These are phyloP conservation scores for Akanthomyces dipterigenus DNA, from an alignment of 2,329 filamentous ascomycete genomes.

Conservation along the genomic window DNA sequence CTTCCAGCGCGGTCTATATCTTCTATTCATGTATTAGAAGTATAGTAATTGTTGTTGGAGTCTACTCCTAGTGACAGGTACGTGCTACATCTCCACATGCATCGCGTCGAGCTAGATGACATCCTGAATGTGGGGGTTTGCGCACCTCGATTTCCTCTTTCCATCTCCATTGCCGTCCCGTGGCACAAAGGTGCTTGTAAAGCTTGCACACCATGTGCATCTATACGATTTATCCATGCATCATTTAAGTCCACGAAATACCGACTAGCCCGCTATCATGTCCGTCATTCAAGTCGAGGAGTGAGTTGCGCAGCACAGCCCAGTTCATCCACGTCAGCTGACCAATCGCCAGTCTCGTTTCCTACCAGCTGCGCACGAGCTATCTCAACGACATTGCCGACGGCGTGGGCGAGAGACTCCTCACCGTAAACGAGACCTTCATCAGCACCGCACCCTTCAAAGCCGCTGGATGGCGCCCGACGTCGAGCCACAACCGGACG, in stretches of 20 bases:
- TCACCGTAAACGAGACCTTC: constrained; percentile 72
- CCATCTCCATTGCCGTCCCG: not conserved
- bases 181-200: not conserved
- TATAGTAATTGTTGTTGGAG: no score
- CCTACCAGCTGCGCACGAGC: constrained; percentile 73
- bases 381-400: constrained; percentile 77
- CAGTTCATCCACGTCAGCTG: not conserved
- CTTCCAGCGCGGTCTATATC: no score
- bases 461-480: constrained; percentile 71
- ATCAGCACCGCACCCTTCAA: constrained; percentile 78
- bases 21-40: no score
- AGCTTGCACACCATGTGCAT: not conserved
- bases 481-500: constrained; percentile 70
- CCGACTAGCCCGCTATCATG: constrained; percentile 22
- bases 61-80: no score
- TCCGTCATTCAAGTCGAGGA: constrained; percentile 39
- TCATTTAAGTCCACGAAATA: not conserved
- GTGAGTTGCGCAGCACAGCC: constrained; percentile 21
- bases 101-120: not conserved
- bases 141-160: not conserved
- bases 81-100: not conserved
- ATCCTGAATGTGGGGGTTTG: not conserved
- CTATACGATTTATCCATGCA: not conserved
- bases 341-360: constrained; percentile 55
- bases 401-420: constrained; percentile 76